Percentiles rank a stretch among this genome's conserved stretches.
These are phyloP conservation scores for Ganoderma resinaceum DNA, from an alignment of 1,284 basidiomycete genomes.

Conservation along the genomic window DNA sequence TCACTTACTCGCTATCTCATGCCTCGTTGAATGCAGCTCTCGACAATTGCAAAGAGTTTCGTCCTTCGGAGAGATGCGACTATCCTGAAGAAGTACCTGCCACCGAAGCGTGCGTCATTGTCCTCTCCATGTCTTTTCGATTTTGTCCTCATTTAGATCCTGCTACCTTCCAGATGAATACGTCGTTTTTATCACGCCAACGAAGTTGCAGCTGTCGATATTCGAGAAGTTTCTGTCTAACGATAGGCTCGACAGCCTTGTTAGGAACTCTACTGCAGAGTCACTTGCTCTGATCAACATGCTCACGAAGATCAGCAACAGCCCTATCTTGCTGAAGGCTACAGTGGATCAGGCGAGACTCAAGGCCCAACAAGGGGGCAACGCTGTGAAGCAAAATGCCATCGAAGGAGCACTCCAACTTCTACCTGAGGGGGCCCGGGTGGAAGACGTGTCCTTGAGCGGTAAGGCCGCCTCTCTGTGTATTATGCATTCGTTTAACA, in stretches of 20 bases:
- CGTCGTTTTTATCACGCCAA: constrained; percentile 90
- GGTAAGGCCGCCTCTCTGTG: constrained; percentile 52
- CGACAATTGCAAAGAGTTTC: constrained; percentile 83
- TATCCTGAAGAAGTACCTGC: constrained; percentile 85
- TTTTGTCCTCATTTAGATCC: constrained; percentile 9
- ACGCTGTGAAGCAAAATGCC: constrained; percentile 53
- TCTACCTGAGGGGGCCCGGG: constrained; percentile 67
- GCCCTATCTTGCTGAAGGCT: constrained; percentile 85
- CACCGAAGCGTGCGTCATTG: constrained; percentile 80
- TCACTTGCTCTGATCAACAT: constrained; percentile 84
- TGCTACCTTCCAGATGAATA: constrained; percentile 79
- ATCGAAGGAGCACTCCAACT: constrained; percentile 70
- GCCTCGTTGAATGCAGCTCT: constrained; percentile 56
- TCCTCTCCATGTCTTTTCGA: background rate
- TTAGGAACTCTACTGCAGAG: constrained; percentile 75
- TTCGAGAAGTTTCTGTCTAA: constrained; percentile 80
- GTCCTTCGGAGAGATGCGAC: constrained; percentile 89
- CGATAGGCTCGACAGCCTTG: constrained; percentile 68
- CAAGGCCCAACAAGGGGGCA: constrained; percentile 42
- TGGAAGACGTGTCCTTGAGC: constrained; percentile 79
- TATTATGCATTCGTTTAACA: no score
- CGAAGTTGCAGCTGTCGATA: constrained; percentile 81
- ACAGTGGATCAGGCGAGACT: constrained; percentile 67
- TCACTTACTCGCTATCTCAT: background rate
- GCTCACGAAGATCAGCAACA: constrained; percentile 92